Percentiles rank a stretch among this genome's conserved stretches.
These are phyloP conservation scores for Rhododendron williamsianum DNA, from an alignment of 148 eudicot genomes.

Conservation along the genomic window DNA sequence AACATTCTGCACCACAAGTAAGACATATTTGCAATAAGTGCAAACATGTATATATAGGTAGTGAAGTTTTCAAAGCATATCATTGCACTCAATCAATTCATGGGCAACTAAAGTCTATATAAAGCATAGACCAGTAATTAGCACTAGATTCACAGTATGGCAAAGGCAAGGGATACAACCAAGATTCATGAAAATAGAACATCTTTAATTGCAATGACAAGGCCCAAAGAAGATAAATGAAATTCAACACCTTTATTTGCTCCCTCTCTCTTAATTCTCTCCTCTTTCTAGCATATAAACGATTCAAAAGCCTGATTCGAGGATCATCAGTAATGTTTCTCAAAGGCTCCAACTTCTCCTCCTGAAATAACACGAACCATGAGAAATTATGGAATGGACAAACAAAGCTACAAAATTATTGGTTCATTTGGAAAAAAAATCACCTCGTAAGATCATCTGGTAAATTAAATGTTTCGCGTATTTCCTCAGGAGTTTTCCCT, in stretches of 20 bases:
- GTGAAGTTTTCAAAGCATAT: not conserved
- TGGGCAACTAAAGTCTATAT: not conserved
- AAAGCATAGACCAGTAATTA: not conserved
- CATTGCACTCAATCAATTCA: not conserved
- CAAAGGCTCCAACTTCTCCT: slow-evolving; percentile 84
- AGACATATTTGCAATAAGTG: not conserved
- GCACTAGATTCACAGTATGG: not conserved
- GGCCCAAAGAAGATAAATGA: not conserved
- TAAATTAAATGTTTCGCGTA: slow-evolving; percentile 67
- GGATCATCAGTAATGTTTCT: slow-evolving; percentile 77
- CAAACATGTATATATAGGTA: not conserved
- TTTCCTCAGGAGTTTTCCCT: slow-evolving; percentile 78
- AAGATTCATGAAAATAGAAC: not conserved
- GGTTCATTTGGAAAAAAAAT: slow-evolving; percentile 11
- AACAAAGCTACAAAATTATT: not conserved
- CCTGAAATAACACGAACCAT: slow-evolving; percentile 34
- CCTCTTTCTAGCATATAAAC: slow-evolving; percentile 80
- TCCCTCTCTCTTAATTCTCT: slow-evolving; percentile 65
- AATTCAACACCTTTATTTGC: slow-evolving; percentile 46
- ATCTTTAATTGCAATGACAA: not conserved
- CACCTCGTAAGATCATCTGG: slow-evolving; percentile 87
- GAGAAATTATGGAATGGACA: slow-evolving; percentile 11
- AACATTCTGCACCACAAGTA: slow-evolving; percentile 36
- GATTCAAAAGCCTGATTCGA: slow-evolving; percentile 71
- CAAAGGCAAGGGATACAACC: not conserved